These are phyloP conservation scores for Taphrina populina DNA, from an alignment of 1,139 yeast genomes.

Conservation along the genomic window DNA sequence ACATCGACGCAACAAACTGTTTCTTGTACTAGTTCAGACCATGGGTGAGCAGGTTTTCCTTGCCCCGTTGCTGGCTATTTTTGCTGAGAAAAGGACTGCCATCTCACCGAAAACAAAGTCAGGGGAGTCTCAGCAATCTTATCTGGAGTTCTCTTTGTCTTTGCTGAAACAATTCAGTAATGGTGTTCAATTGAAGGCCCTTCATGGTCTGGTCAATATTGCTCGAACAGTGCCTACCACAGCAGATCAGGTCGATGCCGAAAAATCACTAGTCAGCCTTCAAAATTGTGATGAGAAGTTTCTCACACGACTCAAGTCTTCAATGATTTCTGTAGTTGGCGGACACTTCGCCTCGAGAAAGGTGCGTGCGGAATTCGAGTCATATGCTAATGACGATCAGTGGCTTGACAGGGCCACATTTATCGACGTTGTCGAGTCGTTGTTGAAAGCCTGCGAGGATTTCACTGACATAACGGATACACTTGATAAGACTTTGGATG, in stretches of 20 bases:
- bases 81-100: constrained; percentile 72
- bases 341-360: constrained; percentile 24
- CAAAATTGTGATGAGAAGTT: not conserved
- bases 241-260: not conserved
- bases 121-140: constrained; percentile 53
- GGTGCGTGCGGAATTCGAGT: constrained; percentile 27
- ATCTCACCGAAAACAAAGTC: constrained; percentile 52
- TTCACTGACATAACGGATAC: constrained; percentile 5
- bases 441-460: constrained; percentile 23
- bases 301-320: constrained; percentile 5
- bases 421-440: constrained; percentile 12
- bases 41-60: constrained; percentile 68
- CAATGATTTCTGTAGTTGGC: constrained; percentile 11
- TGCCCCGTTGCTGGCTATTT: constrained; percentile 69
- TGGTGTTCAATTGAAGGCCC: constrained; percentile 11
- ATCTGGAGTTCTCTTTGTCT: constrained; percentile 46
- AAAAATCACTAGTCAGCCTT: not conserved
- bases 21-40: constrained; percentile 72
- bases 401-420: constrained; percentile 13
- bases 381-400: constrained; percentile 7
- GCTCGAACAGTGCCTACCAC: constrained; percentile 17
- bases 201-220: constrained; percentile 13
- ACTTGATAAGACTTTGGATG: constrained; percentile 21
- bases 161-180: constrained; percentile 26
- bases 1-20: constrained; percentile 86